Base-by-base conservation (phyloP, 306 rosid genomes). In the Lathyrus oleraceus region DNA sequence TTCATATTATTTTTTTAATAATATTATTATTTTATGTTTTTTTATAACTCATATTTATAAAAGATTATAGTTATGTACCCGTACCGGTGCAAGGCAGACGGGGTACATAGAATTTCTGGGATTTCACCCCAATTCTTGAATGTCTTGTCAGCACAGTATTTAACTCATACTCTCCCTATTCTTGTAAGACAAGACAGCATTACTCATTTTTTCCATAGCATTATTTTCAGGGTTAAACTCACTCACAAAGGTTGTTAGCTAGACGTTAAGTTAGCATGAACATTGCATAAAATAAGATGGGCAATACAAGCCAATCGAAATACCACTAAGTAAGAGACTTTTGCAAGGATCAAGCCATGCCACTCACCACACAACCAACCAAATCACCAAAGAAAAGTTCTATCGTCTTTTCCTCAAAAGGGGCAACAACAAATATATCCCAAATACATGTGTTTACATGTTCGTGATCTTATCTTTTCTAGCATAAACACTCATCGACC, bases 141-240 rank as follows among this genome's bases (percentile, higher is more conserved):
- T 12, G 45, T 39, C 43, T 39, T 39, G 43, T 48, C 61, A 21
- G 38, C 21, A 44, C 17, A 17, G 15, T 48, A 67, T 60, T 65
- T 20, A 11, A 23, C 36, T 61, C 19, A 40, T 42, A 14, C 30
- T 48, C 56, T 69, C 48, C 53, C 43, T 45, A 61, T 40, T 12
- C 42, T 30, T 43, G 71, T 8, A 43, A 0, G 54, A 28, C 52
- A 58, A 19, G 36, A 45, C 9, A 27, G 5, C 9, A 73, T 61
- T 38, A 43, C 36, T 61, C 11, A 20, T 49, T n/a, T 42, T 42
- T 43, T 63, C 51, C 48, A 20, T 8, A 45, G 27, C 59, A 28
- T 43, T 44, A 30, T 48, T 78, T 54, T 27, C 58, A 71, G 42
- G n/a, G 59, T 28, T 49, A 65, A 58, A 66, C 60, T 65, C 14